phyloP scores from a whole-genome alignment of 2,329 filamentous ascomycete species.

The Neonectria coccinea region DNA sequence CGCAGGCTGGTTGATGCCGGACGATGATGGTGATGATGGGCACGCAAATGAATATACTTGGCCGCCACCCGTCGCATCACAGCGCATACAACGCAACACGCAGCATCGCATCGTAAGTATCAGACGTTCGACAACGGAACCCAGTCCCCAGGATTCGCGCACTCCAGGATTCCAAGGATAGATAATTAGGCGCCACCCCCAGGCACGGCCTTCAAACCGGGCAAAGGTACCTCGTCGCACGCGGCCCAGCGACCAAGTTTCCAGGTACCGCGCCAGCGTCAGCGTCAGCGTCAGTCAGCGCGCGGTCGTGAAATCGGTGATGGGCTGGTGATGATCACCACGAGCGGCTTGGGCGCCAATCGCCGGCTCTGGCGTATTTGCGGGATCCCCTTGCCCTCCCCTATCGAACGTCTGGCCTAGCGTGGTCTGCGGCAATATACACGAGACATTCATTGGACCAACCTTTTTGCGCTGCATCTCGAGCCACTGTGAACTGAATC shows the following conservation, averaged over 20 bases:
- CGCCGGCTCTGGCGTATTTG: slow-evolving; percentile 20
- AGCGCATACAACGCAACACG: slow-evolving; percentile 5
- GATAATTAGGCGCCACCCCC: slow-evolving; percentile 8
- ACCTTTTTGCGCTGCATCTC: slow-evolving; percentile 3
- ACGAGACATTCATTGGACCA: slow-evolving; percentile 15
- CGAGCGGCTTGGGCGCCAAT: slow-evolving; percentile 32
- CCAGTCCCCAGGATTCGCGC: slow-evolving; percentile 18
- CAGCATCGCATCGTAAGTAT: slow-evolving; percentile 8
- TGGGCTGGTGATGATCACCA: slow-evolving; percentile 34
- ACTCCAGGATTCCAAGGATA: slow-evolving; percentile 3
- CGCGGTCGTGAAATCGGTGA: slow-evolving; percentile 22
- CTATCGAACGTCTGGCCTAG: slow-evolving; percentile 1
- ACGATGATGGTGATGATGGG: background rate
- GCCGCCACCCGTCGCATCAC: slow-evolving; percentile 6
- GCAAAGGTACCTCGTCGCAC: slow-evolving; percentile 16
- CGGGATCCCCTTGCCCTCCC: background rate
- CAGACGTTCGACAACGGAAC: slow-evolving; percentile 15
- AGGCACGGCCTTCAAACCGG: slow-evolving; percentile 7
- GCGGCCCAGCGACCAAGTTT: slow-evolving; percentile 15
- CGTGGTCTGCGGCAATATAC: slow-evolving; percentile 11
- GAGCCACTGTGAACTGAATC: slow-evolving; percentile 15
- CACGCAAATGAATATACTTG: background rate
- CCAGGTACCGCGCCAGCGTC: slow-evolving; percentile 35
- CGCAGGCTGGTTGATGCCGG: slow-evolving; percentile 9
- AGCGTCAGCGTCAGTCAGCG: slow-evolving; percentile 41